These are phyloP conservation scores for Trichosanthes cucumerina DNA, from an alignment of 306 rosid species.

Conservation along the genomic window DNA sequence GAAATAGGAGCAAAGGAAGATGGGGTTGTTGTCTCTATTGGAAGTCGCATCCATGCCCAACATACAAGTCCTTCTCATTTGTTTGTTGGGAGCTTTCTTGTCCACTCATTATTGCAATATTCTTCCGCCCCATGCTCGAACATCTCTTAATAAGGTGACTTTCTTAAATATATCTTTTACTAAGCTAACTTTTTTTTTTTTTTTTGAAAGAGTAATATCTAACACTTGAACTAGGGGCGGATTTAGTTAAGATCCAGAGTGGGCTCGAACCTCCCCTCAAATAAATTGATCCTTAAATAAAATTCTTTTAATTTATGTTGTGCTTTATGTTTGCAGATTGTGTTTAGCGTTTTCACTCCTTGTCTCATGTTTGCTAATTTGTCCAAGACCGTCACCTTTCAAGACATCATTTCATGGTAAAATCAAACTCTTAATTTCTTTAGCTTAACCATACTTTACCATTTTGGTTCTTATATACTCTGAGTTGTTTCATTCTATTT, in stretches of 20 bases:
- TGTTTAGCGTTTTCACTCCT: constrained; percentile 70
- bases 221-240: too few species aligned
- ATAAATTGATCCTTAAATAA: too few species aligned
- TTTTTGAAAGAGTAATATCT: too few species aligned
- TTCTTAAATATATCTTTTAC: too few species aligned
- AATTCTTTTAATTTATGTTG: too few species aligned
- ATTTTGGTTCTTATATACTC: too few species aligned
- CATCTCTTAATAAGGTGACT: constrained; percentile 60
- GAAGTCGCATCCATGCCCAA: constrained; percentile 70
- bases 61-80: constrained; percentile 58
- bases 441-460: too few species aligned
- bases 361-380: constrained; percentile 62
- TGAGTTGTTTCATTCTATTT: too few species aligned
- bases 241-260: too few species aligned
- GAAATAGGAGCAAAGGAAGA: background rate
- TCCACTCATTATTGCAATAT: constrained; percentile 45
- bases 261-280: too few species aligned
- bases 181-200: too few species aligned
- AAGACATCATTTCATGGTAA: constrained; percentile 81
- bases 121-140: constrained; percentile 44
- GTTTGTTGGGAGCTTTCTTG: constrained; percentile 67
- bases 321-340: constrained; percentile 41
- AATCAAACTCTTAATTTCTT: background rate
- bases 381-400: constrained; percentile 57
- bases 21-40: constrained; percentile 54